Percentiles rank a stretch among this genome's conserved stretches.
phyloP scores from a whole-genome alignment of 2,329 filamentous ascomycete species.

The Colletotrichum sansevieriae region DNA sequence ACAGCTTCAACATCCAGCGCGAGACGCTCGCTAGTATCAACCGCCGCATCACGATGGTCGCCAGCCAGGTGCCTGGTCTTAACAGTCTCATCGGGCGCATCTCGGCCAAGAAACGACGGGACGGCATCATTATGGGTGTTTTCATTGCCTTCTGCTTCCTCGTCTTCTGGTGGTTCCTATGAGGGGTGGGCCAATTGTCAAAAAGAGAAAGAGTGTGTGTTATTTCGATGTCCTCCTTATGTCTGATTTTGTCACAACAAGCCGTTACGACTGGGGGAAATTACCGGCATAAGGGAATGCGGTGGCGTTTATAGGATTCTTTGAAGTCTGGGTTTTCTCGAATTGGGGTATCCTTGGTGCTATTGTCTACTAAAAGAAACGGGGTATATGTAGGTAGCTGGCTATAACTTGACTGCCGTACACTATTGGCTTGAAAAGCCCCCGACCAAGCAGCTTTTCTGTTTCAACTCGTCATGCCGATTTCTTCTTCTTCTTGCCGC shows the following conservation, averaged over 20 bases:
- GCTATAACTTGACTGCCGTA: slow-evolving; percentile 11
- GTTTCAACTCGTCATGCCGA: neutral
- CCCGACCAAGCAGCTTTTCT: slow-evolving; percentile 15
- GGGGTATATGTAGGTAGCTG: slow-evolving; percentile 33
- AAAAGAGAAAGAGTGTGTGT: slow-evolving; percentile 45
- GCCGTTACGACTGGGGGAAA: slow-evolving; percentile 37
- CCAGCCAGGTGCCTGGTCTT: slow-evolving; percentile 91
- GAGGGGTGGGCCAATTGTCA: neutral
- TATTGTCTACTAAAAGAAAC: slow-evolving; percentile 42
- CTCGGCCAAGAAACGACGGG: slow-evolving; percentile 92
- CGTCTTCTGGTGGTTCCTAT: slow-evolving; percentile 84
- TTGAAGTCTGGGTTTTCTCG: slow-evolving; percentile 9
- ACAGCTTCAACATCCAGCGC: slow-evolving; percentile 87
- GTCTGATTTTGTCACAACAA: slow-evolving; percentile 36
- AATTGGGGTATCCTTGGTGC: slow-evolving; percentile 37
- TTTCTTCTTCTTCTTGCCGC: slow-evolving; percentile 2
- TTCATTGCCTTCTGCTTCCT: slow-evolving; percentile 96
- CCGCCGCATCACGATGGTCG: slow-evolving; percentile 87
- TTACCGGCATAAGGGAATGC: slow-evolving; percentile 41
- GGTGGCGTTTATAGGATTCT: slow-evolving; percentile 38
- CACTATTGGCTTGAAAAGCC: slow-evolving; percentile 21
- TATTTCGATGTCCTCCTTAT: slow-evolving; percentile 13
- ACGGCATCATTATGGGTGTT: slow-evolving; percentile 90
- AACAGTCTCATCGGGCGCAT: slow-evolving; percentile 94
- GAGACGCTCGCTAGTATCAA: slow-evolving; percentile 92